These are phyloP conservation scores for Geosiphon pyriformis DNA, from an alignment of 192 early-diverging fungal species.

Conservation along the genomic window DNA sequence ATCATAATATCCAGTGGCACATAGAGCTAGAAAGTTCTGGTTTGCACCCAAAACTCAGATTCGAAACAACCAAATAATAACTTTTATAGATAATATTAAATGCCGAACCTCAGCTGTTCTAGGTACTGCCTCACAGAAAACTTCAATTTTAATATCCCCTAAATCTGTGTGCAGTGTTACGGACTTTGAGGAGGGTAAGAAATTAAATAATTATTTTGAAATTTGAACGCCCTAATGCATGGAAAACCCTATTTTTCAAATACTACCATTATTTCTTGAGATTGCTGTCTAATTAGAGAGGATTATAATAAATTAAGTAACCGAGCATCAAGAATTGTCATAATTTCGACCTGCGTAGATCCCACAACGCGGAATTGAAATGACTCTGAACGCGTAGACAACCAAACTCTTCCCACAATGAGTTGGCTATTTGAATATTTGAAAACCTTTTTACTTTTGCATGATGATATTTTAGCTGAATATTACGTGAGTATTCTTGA, in stretches of 20 bases:
- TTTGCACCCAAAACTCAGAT: too few relatives aligned
- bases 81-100: too few relatives aligned
- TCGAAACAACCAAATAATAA: too few relatives aligned
- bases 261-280: too few relatives aligned
- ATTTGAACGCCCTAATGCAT: too few relatives aligned
- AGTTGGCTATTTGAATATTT: background rate
- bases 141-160: slow-evolving; percentile 91
- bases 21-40: slow-evolving; percentile 96
- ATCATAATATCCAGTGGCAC: slow-evolving; percentile 91
- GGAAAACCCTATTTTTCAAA: too few relatives aligned
- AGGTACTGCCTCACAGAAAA: slow-evolving; percentile 86
- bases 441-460: background rate
- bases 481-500: background rate
- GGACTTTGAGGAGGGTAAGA: slow-evolving; percentile 42
- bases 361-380: too few relatives aligned
- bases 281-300: too few relatives aligned
- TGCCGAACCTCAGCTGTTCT: slow-evolving; percentile 70
- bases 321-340: background rate
- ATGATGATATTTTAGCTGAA: background rate
- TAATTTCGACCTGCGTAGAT: background rate
- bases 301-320: background rate
- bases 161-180: slow-evolving; percentile 90
- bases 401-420: background rate
- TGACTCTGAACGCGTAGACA: background rate
- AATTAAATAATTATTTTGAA: too few relatives aligned